A percentile compares a stretch with the other conserved stretches of the same genome.
Conservation (phyloP, 2,329 filamentous ascomycete species). For the Apiospora pterosperma region DNA sequence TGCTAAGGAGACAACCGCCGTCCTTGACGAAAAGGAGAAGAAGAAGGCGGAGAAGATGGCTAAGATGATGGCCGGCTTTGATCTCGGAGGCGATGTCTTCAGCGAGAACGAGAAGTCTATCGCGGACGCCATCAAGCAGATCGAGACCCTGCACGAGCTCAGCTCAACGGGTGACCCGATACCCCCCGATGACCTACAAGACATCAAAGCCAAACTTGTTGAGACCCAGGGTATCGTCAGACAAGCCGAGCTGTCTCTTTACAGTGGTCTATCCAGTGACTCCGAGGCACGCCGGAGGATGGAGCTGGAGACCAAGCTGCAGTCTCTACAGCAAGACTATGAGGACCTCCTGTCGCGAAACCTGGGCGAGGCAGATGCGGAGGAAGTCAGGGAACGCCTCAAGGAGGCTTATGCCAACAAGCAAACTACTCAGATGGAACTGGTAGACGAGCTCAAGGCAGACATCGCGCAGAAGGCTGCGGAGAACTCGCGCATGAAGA, state of each 20-base stretch:
- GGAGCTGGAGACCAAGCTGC: constrained; percentile 74
- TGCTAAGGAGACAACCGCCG: constrained; percentile 86
- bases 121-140: constrained; percentile 75
- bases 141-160: constrained; percentile 75
- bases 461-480: constrained; percentile 75
- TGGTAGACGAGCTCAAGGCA: constrained; percentile 72
- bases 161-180: constrained; percentile 75
- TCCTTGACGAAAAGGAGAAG: constrained; percentile 95
- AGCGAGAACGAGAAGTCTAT: constrained; percentile 89
- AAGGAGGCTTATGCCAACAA: constrained; percentile 74
- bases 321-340: constrained; percentile 75
- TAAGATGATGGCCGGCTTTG: constrained; percentile 99
- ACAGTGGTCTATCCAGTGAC: constrained; percentile 63
- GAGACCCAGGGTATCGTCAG: constrained; percentile 91
- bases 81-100: constrained; percentile 88
- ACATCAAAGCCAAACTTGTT: constrained; percentile 73
- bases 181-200: constrained; percentile 74
- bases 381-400: constrained; percentile 78
- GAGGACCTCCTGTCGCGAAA: constrained; percentile 79
- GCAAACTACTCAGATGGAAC: constrained; percentile 68
- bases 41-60: constrained; percentile 99
- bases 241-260: constrained; percentile 85
- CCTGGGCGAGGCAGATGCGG: constrained; percentile 72
- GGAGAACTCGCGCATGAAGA: constrained; percentile 78
- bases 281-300: constrained; percentile 64